These are phyloP conservation scores for Diaporthe capsici DNA, from an alignment of 2,329 filamentous ascomycete genomes.

Conservation along the genomic window DNA sequence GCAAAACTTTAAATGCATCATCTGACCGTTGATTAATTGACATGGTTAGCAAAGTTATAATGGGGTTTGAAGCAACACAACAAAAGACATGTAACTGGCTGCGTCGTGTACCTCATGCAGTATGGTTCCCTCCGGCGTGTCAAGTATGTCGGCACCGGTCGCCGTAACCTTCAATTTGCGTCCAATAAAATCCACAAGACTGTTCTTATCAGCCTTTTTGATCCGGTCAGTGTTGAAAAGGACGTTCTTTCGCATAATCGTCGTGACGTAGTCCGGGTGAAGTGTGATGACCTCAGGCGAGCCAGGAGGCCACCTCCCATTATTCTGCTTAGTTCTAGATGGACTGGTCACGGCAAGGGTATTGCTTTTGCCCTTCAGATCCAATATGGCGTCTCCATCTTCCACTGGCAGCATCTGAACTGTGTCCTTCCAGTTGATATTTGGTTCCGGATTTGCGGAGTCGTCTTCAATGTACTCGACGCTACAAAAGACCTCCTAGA, in stretches of 20 bases:
- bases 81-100: conserved; percentile 6
- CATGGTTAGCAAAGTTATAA: not conserved
- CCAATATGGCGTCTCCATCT: not conserved
- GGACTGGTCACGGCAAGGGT: conserved; percentile 4
- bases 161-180: not conserved
- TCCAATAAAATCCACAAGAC: conserved; percentile 8
- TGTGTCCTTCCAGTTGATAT: conserved; percentile 22
- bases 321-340: conserved; percentile 10
- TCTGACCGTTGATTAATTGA: not conserved
- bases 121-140: not conserved
- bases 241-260: not conserved
- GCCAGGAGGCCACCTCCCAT: conserved; percentile 11
- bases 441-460: not conserved
- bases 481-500: conserved; percentile 11
- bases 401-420: not conserved
- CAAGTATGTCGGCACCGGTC: conserved; percentile 11
- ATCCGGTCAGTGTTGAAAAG: conserved; percentile 10
- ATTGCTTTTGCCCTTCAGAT: not conserved
- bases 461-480: conserved; percentile 5
- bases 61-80: not conserved
- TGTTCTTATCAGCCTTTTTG: conserved; percentile 14
- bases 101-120: conserved; percentile 13
- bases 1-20: conserved; percentile 22
- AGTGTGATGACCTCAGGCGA: conserved; percentile 10
- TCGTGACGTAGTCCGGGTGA: not conserved